A percentile compares a stretch with the other conserved stretches of the same genome.
Evolutionary conservation across 495 filamentous ascomycete species (phyloP).

Genomic region (Aspergillus coremiiformis): DNA sequence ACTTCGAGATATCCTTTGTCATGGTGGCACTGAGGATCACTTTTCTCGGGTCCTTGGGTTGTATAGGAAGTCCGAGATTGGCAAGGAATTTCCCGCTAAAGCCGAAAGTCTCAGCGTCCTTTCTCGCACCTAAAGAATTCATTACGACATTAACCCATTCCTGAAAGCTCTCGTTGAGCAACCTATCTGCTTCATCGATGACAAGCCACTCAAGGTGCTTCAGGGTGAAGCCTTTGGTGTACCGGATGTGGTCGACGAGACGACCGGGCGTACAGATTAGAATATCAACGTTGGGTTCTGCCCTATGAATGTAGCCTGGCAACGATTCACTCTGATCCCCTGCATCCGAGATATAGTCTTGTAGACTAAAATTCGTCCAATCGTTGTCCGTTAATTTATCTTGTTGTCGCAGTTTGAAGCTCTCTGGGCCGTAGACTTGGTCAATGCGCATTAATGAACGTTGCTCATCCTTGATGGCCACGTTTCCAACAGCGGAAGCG

Average conservation of each 20-base stretch:
- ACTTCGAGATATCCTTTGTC: constrained; percentile 75
- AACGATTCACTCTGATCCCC: constrained; percentile 34
- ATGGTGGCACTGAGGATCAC: constrained; percentile 88
- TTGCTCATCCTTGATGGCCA: constrained; percentile 70
- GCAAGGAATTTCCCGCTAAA: constrained; percentile 34
- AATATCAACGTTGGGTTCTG: constrained; percentile 70
- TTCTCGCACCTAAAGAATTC: constrained; percentile 48
- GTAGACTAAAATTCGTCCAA: constrained; percentile 42
- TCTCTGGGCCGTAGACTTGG: constrained; percentile 53
- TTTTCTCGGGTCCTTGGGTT: constrained; percentile 50
- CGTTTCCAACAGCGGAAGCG: constrained; percentile 73
- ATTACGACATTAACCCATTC: constrained; percentile 78
- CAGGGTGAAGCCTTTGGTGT: constrained; percentile 72
- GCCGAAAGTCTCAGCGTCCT: constrained; percentile 43
- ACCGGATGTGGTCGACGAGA: constrained; percentile 81
- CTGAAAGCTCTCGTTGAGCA: constrained; percentile 87
- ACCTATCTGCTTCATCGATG: constrained; percentile 88
- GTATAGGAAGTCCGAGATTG: constrained; percentile 28
- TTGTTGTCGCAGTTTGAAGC: constrained; percentile 38
- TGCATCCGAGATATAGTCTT: constrained; percentile 36
- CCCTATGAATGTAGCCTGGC: constrained; percentile 54
- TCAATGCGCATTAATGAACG: constrained; percentile 52
- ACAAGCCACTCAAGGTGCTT: constrained; percentile 75
- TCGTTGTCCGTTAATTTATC: constrained; percentile 35
- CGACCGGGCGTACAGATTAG: constrained; percentile 90